A percentile compares a stretch with the other conserved stretches of the same genome.
Conservation (phyloP, 2,329 filamentous ascomycete species). For the Phaeosphaeriaceae sp. region DNA sequence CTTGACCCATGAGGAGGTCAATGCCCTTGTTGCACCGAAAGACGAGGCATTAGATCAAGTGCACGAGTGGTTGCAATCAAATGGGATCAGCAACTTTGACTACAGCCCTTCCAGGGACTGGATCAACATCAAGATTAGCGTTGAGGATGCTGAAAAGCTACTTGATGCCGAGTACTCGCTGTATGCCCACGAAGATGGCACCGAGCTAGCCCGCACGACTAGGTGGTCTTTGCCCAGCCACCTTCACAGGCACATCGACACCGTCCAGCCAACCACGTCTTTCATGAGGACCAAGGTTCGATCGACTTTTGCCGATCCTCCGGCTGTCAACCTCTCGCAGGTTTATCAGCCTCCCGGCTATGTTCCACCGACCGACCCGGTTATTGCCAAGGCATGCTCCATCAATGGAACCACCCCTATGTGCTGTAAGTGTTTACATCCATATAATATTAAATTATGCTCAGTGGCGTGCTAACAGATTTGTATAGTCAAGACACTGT, state of each 20-base stretch:
- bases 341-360: conserved; percentile 3
- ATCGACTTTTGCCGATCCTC: background rate
- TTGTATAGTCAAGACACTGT: conserved; percentile 34
- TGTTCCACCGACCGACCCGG: background rate
- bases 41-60: conserved; percentile 58
- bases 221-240: conserved; percentile 48
- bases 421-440: conserved; percentile 25
- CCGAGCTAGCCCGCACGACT: conserved; percentile 51
- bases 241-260: conserved; percentile 63
- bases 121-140: conserved; percentile 59
- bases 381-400: conserved; percentile 26
- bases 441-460: too few species aligned
- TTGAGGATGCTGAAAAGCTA: conserved; percentile 57
- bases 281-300: conserved; percentile 53
- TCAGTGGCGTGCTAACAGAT: background rate
- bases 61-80: conserved; percentile 59
- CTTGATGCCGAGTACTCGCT: conserved; percentile 53
- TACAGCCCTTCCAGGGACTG: conserved; percentile 62
- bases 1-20: conserved; percentile 57
- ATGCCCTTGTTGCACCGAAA: conserved; percentile 58
- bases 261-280: conserved; percentile 64
- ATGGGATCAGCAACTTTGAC: conserved; percentile 53
- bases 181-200: conserved; percentile 59
- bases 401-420: conserved; percentile 55
- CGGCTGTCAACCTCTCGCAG: background rate